phyloP scores from a whole-genome alignment of 345 rosid species.

The Trapa bicornis region DNA sequence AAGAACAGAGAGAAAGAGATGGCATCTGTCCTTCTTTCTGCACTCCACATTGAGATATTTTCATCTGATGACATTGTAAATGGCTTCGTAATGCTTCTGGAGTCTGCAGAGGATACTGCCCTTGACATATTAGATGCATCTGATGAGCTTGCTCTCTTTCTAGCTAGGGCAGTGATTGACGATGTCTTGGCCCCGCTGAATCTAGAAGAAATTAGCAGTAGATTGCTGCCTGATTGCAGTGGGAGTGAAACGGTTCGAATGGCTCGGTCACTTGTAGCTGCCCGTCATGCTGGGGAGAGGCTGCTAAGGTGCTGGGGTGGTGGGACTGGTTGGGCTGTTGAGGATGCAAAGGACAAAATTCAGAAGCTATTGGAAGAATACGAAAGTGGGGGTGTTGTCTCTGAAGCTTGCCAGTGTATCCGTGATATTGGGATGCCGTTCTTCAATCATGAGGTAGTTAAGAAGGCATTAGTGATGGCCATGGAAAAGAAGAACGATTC shows the following conservation, averaged over 20 bases:
- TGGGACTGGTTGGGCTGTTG: conserved; percentile 97
- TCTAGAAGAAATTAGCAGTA: conserved; percentile 72
- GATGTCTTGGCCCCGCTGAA: conserved; percentile 87
- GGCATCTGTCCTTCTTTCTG: conserved; percentile 91
- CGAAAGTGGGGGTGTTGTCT: conserved; percentile 74
- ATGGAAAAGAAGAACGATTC: conserved; percentile 98
- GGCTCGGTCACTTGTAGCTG: conserved; percentile 71
- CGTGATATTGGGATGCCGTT: conserved; percentile 97
- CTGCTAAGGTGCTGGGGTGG: conserved; percentile 99
- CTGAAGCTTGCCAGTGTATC: conserved; percentile 95
- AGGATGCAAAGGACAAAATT: conserved; percentile 98
- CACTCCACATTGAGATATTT: conserved; percentile 90
- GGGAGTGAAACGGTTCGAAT: conserved; percentile 71
- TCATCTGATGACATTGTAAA: conserved; percentile 78
- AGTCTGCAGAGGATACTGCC: conserved; percentile 93
- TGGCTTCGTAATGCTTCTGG: conserved; percentile 88
- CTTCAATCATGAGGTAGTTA: conserved; percentile 96
- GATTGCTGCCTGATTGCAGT: conserved; percentile 58
- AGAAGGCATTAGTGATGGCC: conserved; percentile 98
- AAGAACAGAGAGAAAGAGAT: conserved; percentile 98
- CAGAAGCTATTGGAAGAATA: conserved; percentile 87
- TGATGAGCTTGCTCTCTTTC: conserved; percentile 82
- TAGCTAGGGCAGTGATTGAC: conserved; percentile 95
- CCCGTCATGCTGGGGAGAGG: conserved; percentile 97
- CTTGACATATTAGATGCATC: conserved; percentile 95